Evolutionary conservation across 176 grass and related monocot species (phyloP).

Genomic region (Dendrocalamus sinicus): DNA sequence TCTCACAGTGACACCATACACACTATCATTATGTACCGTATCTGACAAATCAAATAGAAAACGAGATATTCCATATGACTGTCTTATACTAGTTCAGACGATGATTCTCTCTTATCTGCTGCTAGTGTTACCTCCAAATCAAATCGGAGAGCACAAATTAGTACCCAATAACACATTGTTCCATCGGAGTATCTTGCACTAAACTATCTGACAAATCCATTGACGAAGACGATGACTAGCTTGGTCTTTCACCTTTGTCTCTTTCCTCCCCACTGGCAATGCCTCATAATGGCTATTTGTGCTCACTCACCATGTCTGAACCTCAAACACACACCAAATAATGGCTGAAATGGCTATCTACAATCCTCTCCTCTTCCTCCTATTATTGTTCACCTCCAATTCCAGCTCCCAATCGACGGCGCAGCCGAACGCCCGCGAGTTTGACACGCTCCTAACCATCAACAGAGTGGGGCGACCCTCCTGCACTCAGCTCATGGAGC

Average conservation of each 20-base stretch:
- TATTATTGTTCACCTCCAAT: conserved; percentile 9
- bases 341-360: neutral
- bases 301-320: neutral
- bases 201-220: neutral
- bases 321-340: neutral
- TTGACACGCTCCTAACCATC: conserved; percentile 20
- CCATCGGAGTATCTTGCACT: neutral
- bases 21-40: too few species aligned
- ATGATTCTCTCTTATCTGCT: neutral
- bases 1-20: neutral
- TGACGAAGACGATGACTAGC: neutral
- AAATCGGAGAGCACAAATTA: neutral
- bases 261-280: too few species aligned
- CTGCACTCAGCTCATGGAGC: conserved; percentile 52
- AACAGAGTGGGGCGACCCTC: conserved; percentile 53
- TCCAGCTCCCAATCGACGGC: neutral
- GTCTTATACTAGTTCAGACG: neutral
- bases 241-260: neutral
- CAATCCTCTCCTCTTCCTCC: neutral
- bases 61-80: neutral
- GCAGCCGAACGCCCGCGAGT: neutral
- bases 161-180: neutral
- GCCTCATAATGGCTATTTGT: neutral
- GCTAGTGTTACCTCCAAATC: too few species aligned
- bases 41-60: neutral